Evolutionary conservation across 805 yeast genomes (phyloP), one percentile per base, ranked within the genome.

Genomic region (Suhomyces emberorum): DNA sequence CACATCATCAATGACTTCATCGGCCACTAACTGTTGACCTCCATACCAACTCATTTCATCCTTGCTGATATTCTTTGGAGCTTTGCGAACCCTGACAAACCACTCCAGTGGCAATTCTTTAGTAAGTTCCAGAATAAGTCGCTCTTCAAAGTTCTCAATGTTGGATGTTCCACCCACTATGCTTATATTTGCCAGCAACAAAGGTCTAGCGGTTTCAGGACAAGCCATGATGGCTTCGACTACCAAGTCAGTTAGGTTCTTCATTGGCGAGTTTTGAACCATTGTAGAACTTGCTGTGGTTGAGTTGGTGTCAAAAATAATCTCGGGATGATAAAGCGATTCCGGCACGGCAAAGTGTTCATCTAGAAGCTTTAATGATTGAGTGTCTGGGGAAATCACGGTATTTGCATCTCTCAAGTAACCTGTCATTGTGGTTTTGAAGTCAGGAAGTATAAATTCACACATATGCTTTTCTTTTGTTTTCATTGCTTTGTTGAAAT

Each of bases 321-420:
- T 79, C 42, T 80, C 85, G 0, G 99, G 98, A 48, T 83, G 88
- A 58, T 87, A 89, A 23, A 85, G 66, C 1, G 86, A 69, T 54
- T 93, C 99, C 0, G 98, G 96, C 2, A 85, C 76, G 2, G 86
- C 72, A 59, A 93, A 91, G 38, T 96, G 62, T 58, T 93, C 99
- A 57, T 91, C 97, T 17, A 70, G 72, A 4, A 93, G 68, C 33
- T 72, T 63, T 24, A 91, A 62, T 1, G 81, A 69, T 56, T 89
- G 96, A 8, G 74, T 65, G 32, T 79, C 83, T 15, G 41, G 32
- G 4, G 46, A 38, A 9, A 41, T 27, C 23, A 37, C 39, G 28
- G 50, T 46, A 17, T 46, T 42, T 7, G 70, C 64, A 5, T 69
- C 41, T 15, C 46, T 57, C 1, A 84, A 77, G 50, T 80, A 83